phyloP scores from a whole-genome alignment of 768 basidiomycete genomes.

The Pleurotus platypus region DNA sequence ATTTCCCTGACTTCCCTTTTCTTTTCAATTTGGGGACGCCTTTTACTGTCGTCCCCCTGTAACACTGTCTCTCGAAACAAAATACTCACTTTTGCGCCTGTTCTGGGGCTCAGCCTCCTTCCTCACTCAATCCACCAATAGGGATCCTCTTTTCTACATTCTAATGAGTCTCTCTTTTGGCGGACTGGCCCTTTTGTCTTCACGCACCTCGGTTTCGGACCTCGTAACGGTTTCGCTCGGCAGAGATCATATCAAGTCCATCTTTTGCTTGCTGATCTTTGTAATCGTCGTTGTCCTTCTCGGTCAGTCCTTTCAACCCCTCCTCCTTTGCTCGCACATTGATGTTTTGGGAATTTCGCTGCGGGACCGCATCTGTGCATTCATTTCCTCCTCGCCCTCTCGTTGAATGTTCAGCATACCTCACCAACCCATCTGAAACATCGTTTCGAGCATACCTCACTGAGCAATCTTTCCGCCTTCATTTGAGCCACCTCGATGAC shows the following conservation, averaged over 20 bases:
- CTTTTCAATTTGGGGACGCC: conserved; percentile 18
- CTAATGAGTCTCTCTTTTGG: conserved; percentile 67
- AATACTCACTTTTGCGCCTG: conserved; percentile 25
- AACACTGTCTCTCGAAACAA: conserved; percentile 38
- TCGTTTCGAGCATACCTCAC: conserved; percentile 95
- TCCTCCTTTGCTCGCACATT: not conserved
- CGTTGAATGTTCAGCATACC: conserved; percentile 60
- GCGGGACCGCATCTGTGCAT: not conserved
- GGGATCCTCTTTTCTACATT: conserved; percentile 42
- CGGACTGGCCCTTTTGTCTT: conserved; percentile 56
- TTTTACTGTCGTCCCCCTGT: conserved; percentile 22
- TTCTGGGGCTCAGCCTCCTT: conserved; percentile 29
- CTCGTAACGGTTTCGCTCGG: conserved; percentile 47
- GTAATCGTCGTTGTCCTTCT: conserved; percentile 67
- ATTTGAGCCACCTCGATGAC: conserved; percentile 83
- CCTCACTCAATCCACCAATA: conserved; percentile 33
- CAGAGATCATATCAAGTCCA: conserved; percentile 64
- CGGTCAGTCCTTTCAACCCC: conserved; percentile 42
- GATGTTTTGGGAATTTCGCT: not conserved
- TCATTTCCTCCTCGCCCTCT: conserved; percentile 10
- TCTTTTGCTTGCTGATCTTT: conserved; percentile 68
- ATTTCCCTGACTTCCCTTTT: conserved; percentile 8
- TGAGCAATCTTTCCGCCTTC: conserved; percentile 95
- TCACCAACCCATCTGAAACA: conserved; percentile 91
- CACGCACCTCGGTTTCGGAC: conserved; percentile 50